Evolutionary conservation across 2,329 filamentous ascomycete genomes (phyloP).

Genomic region (Arthrobotrys iridis): DNA sequence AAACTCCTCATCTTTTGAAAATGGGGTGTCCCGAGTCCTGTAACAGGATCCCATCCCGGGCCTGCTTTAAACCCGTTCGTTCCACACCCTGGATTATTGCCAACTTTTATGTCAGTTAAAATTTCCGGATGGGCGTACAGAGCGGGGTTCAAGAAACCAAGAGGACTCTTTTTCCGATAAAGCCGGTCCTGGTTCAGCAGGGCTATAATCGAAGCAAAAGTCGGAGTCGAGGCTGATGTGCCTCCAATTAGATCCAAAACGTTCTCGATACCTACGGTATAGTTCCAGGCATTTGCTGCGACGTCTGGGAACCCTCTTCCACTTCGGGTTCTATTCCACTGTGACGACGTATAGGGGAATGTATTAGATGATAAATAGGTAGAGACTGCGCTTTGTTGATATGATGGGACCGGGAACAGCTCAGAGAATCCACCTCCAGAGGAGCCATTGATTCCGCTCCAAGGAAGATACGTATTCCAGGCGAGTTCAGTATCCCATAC

Average conservation of each 20-base stretch:
- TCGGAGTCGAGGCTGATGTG: conserved; percentile 65
- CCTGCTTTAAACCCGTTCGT: conserved; percentile 58
- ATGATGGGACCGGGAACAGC: conserved; percentile 65
- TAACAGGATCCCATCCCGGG: conserved; percentile 60
- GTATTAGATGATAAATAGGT: conserved; percentile 62
- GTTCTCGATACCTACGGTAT: conserved; percentile 60
- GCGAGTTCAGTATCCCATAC: conserved; percentile 65
- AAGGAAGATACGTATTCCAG: conserved; percentile 55
- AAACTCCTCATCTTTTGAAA: conserved; percentile 59
- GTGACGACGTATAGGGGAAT: conserved; percentile 61
- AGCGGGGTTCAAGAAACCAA: conserved; percentile 45
- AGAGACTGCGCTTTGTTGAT: conserved; percentile 64
- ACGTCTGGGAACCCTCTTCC: conserved; percentile 70
- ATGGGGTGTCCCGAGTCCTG: conserved; percentile 60
- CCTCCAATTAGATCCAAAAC: conserved; percentile 62
- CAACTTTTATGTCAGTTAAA: conserved; percentile 59
- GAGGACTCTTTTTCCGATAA: conserved; percentile 33
- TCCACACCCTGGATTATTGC: conserved; percentile 58
- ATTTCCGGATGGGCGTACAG: conserved; percentile 57
- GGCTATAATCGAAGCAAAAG: conserved; percentile 62
- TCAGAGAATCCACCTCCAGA: conserved; percentile 66
- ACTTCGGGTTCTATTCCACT: conserved; percentile 64
- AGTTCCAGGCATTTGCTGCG: conserved; percentile 64
- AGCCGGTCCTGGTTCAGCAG: conserved; percentile 63
- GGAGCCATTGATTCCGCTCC: conserved; percentile 62